Base-by-base conservation (phyloP, 2,329 filamentous ascomycete genomes). In the Mollisiaceae sp. region DNA sequence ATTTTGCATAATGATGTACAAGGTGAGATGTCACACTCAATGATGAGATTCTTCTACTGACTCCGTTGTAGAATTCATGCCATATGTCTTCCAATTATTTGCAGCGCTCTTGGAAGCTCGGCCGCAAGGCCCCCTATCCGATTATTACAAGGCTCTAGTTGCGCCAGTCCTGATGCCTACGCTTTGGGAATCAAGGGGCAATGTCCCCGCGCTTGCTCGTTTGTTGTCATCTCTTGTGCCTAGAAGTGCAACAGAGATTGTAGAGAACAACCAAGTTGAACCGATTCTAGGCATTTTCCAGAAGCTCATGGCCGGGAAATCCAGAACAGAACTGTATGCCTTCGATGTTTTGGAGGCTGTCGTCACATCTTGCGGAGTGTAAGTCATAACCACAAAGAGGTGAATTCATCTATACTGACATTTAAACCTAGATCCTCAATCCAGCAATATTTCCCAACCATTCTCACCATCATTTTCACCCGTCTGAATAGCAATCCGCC, bases 261-360 rank as follows among this genome's bases (percentile, higher is more conserved):
- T 91, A 20, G 85, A 87, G 27, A 89, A 91, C 74, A 91, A 94
- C 72, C 93, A 97, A 77, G 78, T 97, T 47, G 92, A 96, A 76
- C 88, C 91, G 3, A 88, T 98, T 58, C 84, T 99, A n/a, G 92
- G 93, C 64, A 95, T 99, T 69, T 99, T 98, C 83, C 94, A 98
- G 77, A 94, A 92, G 74, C 85, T 99, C 12, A 83, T 97, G 50
- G 85, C 86, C 2, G 89, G 86, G 70, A 77, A 75, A 60, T 61
- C 71, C 18, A 73, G 67, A 59, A 94, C 94, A 58, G 95, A 99
- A 76, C 83, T 87, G 22, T 89, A 94, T 74, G 92, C 90, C 0
- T 97, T 98, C 74, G 95, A 99, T 75, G 85, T 99, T 56, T 83
- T 99, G 65, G 95, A 99, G 75, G 85, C 90, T 4, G 83, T 97